Evolutionary conservation across 1,284 basidiomycete genomes (phyloP).

Genomic region (Sporisorium scitamineum): DNA sequence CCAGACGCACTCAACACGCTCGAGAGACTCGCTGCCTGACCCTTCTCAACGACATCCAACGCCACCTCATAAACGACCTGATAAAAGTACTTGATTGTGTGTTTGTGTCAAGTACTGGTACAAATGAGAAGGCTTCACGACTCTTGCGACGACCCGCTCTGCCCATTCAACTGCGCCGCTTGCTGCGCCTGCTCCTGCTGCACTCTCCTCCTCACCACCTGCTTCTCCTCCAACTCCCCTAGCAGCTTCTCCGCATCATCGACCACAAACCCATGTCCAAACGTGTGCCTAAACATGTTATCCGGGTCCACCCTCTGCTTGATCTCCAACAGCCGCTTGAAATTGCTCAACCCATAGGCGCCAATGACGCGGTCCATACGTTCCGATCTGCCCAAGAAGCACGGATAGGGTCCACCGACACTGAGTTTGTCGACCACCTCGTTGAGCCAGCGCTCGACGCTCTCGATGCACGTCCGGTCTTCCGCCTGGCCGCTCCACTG

Average conservation of each 20-base stretch:
- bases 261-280: constrained; percentile 42
- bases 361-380: constrained; percentile 49
- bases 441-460: constrained; percentile 76
- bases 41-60: too few relatives aligned
- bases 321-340: constrained; percentile 46
- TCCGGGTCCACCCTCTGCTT: constrained; percentile 56
- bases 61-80: not conserved
- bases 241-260: constrained; percentile 32
- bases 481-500: constrained; percentile 87
- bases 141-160: constrained; percentile 22
- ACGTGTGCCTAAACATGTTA: constrained; percentile 57
- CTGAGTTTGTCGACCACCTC: constrained; percentile 49
- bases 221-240: constrained; percentile 22
- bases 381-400: constrained; percentile 58
- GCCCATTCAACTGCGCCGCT: constrained; percentile 22
- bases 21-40: not conserved
- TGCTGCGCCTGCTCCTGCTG: constrained; percentile 30
- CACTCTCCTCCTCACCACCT: constrained; percentile 13
- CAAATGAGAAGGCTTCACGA: not conserved
- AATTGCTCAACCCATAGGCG: constrained; percentile 54
- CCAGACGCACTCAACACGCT: not conserved
- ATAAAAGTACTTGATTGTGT: not conserved
- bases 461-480: constrained; percentile 81
- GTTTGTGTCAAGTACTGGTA: not conserved
- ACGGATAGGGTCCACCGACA: constrained; percentile 58